These are phyloP conservation scores for Trichoderma sp. DNA, from an alignment of 2,329 filamentous ascomycete species.

Conservation along the genomic window DNA sequence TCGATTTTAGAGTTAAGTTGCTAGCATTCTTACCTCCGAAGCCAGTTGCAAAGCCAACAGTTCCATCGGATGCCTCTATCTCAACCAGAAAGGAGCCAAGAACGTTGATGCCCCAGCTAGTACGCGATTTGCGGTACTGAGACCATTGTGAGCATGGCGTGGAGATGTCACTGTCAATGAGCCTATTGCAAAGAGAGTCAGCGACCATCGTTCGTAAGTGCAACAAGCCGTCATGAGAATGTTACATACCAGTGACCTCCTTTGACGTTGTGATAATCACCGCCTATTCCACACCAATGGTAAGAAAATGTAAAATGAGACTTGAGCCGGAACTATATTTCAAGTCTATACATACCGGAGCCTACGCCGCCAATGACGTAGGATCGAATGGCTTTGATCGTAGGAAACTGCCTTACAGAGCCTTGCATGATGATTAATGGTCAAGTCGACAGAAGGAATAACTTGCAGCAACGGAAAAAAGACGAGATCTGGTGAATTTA, in stretches of 20 bases:
- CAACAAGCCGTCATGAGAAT: background rate
- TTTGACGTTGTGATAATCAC: constrained; percentile 81
- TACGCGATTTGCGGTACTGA: constrained; percentile 82
- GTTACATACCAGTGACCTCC: constrained; percentile 63
- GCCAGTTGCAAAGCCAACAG: constrained; percentile 90
- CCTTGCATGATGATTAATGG: constrained; percentile 43
- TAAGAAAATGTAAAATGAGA: background rate
- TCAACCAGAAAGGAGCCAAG: constrained; percentile 90
- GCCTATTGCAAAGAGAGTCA: constrained; percentile 54
- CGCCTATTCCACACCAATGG: constrained; percentile 48
- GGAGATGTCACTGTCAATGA: constrained; percentile 89
- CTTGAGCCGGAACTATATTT: background rate
- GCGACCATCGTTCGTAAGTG: background rate
- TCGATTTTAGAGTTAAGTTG: background rate
- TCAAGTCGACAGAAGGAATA: background rate
- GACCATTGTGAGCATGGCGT: constrained; percentile 75
- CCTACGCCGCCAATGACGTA: constrained; percentile 32
- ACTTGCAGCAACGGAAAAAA: background rate
- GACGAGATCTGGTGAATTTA: background rate
- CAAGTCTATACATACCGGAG: constrained; percentile 30
- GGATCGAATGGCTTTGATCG: constrained; percentile 73
- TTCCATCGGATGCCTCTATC: constrained; percentile 84
- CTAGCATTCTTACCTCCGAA: constrained; percentile 67
- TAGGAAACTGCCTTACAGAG: constrained; percentile 62
- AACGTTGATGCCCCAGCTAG: constrained; percentile 95